A percentile compares a stretch with the other conserved stretches of the same genome.
Conservation (phyloP, 768 basidiomycete species). For the Cystobasidiopsis lactophilus region DNA sequence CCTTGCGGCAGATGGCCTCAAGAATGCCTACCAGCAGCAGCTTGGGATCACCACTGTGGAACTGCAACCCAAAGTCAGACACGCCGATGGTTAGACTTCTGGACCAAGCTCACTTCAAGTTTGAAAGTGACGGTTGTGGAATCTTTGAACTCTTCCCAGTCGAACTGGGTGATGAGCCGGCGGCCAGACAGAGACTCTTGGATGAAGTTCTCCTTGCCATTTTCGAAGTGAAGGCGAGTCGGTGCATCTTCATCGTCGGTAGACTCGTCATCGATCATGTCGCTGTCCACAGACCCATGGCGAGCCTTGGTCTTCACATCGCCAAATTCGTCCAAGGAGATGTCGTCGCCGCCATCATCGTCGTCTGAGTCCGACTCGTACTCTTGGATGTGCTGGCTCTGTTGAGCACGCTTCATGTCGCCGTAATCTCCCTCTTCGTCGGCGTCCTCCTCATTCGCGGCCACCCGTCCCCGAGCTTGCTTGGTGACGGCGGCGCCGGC, state of each 20-base stretch:
- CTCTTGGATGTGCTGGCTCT: slow-evolving; percentile 47
- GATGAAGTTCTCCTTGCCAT: too few relatives aligned
- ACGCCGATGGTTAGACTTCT: not conserved
- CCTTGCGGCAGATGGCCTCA: slow-evolving; percentile 61
- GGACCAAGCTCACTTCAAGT: slow-evolving; percentile 43
- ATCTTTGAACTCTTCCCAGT: slow-evolving; percentile 23
- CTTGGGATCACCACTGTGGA: slow-evolving; percentile 70
- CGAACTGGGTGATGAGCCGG: slow-evolving; percentile 42
- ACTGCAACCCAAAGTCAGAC: slow-evolving; percentile 31
- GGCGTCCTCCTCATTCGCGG: slow-evolving; percentile 30
- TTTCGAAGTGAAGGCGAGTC: too few relatives aligned
- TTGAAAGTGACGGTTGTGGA: too few relatives aligned
- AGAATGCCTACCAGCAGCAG: slow-evolving; percentile 80
- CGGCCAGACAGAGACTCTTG: too few relatives aligned
- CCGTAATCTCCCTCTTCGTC: slow-evolving; percentile 64
- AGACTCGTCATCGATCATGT: slow-evolving; percentile 29
- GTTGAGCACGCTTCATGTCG: slow-evolving; percentile 47
- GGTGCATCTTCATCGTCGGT: too few relatives aligned
- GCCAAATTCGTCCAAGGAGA: too few relatives aligned
- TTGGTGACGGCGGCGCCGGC: slow-evolving; percentile 37
- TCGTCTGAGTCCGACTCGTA: slow-evolving; percentile 54
- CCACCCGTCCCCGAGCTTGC: slow-evolving; percentile 25
- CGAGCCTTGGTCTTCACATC: slow-evolving; percentile 39
- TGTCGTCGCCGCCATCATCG: slow-evolving; percentile 18
- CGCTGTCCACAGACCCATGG: slow-evolving; percentile 33